Evolutionary conservation across 2,329 filamentous ascomycete genomes (phyloP).

Genomic region (Nemania bipapillata): DNA sequence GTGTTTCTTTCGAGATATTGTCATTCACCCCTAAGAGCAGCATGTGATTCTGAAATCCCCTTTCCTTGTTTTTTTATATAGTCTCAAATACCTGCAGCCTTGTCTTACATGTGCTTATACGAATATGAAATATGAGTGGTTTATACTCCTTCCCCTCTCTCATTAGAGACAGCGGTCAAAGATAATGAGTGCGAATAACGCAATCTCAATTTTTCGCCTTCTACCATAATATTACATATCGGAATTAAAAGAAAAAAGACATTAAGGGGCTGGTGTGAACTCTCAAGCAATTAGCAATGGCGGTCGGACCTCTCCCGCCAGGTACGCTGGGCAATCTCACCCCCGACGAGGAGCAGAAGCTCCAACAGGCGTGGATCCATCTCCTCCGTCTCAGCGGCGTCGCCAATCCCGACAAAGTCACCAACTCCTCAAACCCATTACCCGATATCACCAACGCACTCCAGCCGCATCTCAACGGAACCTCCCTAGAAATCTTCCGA

Average conservation of each 20-base stretch:
- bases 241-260: not conserved
- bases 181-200: not conserved
- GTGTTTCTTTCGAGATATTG: not conserved
- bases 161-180: not conserved
- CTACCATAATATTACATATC: not conserved
- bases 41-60: constrained; percentile 5
- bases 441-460: constrained; percentile 19
- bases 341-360: constrained; percentile 28
- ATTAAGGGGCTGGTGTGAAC: not conserved
- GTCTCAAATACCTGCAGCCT: not conserved
- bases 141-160: not conserved
- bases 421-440: not conserved
- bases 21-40: not conserved
- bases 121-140: too few relatives aligned
- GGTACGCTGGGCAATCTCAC: constrained; percentile 30
- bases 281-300: constrained; percentile 1
- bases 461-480: not conserved
- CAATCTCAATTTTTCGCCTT: not conserved
- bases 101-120: not conserved
- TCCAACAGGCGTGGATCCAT: constrained; percentile 36
- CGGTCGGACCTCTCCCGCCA: not conserved
- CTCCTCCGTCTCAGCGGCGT: constrained; percentile 34
- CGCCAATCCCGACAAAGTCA: not conserved
- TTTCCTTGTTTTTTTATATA: not conserved
- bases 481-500: constrained; percentile 20